Evolutionary conservation across 2,329 filamentous ascomycete species (phyloP).

Genomic region (Ophiosphaerella narmari): DNA sequence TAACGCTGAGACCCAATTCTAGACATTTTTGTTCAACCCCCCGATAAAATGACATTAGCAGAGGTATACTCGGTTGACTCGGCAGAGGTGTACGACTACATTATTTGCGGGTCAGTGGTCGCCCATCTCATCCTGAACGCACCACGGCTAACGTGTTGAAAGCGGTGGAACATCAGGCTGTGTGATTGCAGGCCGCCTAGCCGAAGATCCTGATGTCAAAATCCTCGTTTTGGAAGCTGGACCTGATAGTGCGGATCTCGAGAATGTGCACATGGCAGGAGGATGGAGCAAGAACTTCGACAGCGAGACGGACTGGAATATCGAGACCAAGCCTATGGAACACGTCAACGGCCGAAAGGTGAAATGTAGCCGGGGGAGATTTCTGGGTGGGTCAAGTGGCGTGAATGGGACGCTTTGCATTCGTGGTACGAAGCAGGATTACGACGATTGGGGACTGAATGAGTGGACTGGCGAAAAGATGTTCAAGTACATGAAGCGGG

Average conservation of each 20-base stretch:
- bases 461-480: slow-evolving; percentile 64
- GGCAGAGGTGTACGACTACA: slow-evolving; percentile 29
- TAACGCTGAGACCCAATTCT: too few relatives aligned
- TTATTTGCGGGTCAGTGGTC: slow-evolving; percentile 30
- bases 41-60: background rate
- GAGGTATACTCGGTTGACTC: slow-evolving; percentile 22
- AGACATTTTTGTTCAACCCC: too few relatives aligned
- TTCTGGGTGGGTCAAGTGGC: slow-evolving; percentile 56
- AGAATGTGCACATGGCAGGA: slow-evolving; percentile 58
- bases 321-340: slow-evolving; percentile 48
- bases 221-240: slow-evolving; percentile 56
- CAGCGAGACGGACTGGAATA: slow-evolving; percentile 58
- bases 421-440: slow-evolving; percentile 54
- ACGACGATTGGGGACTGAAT: slow-evolving; percentile 61
- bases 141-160: background rate
- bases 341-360: slow-evolving; percentile 51
- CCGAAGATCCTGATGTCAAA: slow-evolving; percentile 49
- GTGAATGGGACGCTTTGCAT: slow-evolving; percentile 58
- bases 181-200: slow-evolving; percentile 55
- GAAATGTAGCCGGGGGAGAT: slow-evolving; percentile 56
- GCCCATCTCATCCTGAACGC: background rate
- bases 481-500: slow-evolving; percentile 62
- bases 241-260: slow-evolving; percentile 50
- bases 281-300: slow-evolving; percentile 56
- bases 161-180: slow-evolving; percentile 56